A percentile compares a stretch with the other conserved stretches of the same genome.
Evolutionary conservation across 2,329 filamentous ascomycete genomes (phyloP).

Genomic region (Ophiocordyceps unilateralis): DNA sequence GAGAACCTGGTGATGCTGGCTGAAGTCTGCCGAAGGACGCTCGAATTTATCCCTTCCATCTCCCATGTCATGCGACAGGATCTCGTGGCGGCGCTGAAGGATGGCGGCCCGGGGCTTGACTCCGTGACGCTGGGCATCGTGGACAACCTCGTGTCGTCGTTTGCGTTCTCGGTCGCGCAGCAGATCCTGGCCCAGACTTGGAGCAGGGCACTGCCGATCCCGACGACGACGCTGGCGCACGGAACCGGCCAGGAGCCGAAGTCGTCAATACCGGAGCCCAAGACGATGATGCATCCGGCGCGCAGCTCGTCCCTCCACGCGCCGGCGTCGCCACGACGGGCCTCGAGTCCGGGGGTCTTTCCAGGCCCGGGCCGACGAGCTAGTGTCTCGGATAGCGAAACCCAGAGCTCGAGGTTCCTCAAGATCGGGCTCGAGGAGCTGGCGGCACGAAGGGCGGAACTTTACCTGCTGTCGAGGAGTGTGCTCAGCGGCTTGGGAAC

Average conservation of each 20-base stretch:
- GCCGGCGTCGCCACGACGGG: constrained; percentile 17
- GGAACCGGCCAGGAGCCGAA: constrained; percentile 39
- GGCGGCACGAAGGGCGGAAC: constrained; percentile 64
- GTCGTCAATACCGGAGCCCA: constrained; percentile 45
- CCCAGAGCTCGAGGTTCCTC: constrained; percentile 27
- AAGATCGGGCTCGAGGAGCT: constrained; percentile 62
- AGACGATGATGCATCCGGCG: constrained; percentile 53
- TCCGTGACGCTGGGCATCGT: constrained; percentile 33
- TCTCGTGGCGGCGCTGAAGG: constrained; percentile 43
- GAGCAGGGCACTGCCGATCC: constrained; percentile 49
- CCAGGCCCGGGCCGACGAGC: constrained; percentile 26
- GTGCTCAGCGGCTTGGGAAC: constrained; percentile 60
- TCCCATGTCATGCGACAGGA: constrained; percentile 69
- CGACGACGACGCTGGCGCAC: constrained; percentile 34
- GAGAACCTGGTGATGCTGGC: constrained; percentile 70
- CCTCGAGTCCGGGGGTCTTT: constrained; percentile 35
- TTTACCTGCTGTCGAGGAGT: constrained; percentile 64
- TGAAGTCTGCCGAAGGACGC: constrained; percentile 66
- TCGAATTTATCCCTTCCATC: constrained; percentile 69
- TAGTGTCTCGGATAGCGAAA: constrained; percentile 21
- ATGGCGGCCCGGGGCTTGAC: constrained; percentile 15
- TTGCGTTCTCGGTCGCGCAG: constrained; percentile 59
- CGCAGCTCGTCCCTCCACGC: constrained; percentile 42
- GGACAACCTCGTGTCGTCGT: constrained; percentile 62
- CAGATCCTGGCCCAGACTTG: constrained; percentile 63